Base-by-base conservation (phyloP, 805 yeast genomes). In the Starmerella ratchasimensis region DNA sequence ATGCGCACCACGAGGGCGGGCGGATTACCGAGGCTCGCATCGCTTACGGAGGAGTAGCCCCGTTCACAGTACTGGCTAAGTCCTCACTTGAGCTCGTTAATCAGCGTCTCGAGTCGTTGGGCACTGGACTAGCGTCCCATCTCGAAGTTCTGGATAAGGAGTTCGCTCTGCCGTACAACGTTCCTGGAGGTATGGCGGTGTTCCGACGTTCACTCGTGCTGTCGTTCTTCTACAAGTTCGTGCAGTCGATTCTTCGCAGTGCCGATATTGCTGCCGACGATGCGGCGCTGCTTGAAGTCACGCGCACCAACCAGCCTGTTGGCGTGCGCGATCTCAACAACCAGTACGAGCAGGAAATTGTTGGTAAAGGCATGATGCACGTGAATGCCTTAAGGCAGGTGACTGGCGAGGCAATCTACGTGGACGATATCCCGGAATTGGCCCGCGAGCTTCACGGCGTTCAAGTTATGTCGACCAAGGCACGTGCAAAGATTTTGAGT, bases 101-200 rank as follows among this genome's bases (percentile, higher is more conserved):
- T 5, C 36, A 38, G 25, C 22, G 31, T 2, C 45, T 62, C 8
- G 8, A 28, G 5, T 31, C 45, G 4, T 37, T 40, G 6, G 16
- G 24, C 2, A 20, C 41, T 3, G 33, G 28, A 2, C n/a, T 34
- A 6, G 32, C 38, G 5, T 28, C 11, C 5, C 27, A 29, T 20
- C 25, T 49, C 4, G 26, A 42, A 10, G 36, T 42, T 1, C 43
- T 61, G 11, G 67, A 63, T 34, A 37, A 48, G 21, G 71, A 66
- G 41, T 64, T 54, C 43, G 52, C 59, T 13, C 51, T 66, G 31
- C 57, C 64, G 2, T 66, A 47, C 46, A 56, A 56, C 14, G 71
- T 66, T 31, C 71, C 71, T 3, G 71, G 71, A 39, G 71, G 70
- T 11, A 65, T 64, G 69, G 68, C 71, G 0, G 52, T 63, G 2